Conservation (phyloP, 75 land plant genomes). For the Larix kaempferi region DNA sequence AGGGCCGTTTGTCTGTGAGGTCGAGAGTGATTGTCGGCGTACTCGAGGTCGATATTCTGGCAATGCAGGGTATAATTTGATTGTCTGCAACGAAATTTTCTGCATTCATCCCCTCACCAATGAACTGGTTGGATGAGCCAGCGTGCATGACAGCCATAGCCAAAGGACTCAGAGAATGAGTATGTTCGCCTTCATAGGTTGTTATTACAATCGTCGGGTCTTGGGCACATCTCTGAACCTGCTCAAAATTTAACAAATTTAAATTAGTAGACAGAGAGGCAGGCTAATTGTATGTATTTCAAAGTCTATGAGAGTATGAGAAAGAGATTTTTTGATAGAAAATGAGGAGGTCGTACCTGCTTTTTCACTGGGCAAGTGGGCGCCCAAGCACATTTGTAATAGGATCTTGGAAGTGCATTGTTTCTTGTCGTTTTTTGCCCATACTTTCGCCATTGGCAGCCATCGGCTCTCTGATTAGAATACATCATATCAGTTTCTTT, state of each 20-base stretch:
- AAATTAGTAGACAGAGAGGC: too few species aligned
- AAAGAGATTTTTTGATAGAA: too few species aligned
- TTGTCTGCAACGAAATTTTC: not conserved
- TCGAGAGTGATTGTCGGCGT: constrained; percentile 4
- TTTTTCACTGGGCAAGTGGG: constrained; percentile 56
- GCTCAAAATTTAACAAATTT: too few species aligned
- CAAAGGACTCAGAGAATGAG: not conserved
- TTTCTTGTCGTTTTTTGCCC: constrained; percentile 66
- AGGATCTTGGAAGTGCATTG: constrained; percentile 55
- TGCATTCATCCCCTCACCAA: not conserved
- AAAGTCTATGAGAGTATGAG: too few species aligned
- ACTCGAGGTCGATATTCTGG: not conserved
- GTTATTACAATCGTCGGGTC: not conserved
- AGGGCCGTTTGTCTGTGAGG: not conserved
- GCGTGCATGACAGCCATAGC: not conserved
- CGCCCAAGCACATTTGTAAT: constrained; percentile 57
- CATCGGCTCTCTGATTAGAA: constrained; percentile 18
- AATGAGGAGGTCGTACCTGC: constrained; percentile 20
- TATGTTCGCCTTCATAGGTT: not conserved
- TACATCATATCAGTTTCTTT: not conserved
- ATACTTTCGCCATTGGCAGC: constrained; percentile 66
- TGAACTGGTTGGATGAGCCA: not conserved
- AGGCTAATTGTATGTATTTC: too few species aligned
- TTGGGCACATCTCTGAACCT: not conserved
- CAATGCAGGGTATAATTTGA: constrained; percentile 2